Percentiles rank a stretch among this genome's conserved stretches.
These are phyloP conservation scores for Spiromastix sp. DNA, from an alignment of 2,329 filamentous ascomycete species.

Conservation along the genomic window DNA sequence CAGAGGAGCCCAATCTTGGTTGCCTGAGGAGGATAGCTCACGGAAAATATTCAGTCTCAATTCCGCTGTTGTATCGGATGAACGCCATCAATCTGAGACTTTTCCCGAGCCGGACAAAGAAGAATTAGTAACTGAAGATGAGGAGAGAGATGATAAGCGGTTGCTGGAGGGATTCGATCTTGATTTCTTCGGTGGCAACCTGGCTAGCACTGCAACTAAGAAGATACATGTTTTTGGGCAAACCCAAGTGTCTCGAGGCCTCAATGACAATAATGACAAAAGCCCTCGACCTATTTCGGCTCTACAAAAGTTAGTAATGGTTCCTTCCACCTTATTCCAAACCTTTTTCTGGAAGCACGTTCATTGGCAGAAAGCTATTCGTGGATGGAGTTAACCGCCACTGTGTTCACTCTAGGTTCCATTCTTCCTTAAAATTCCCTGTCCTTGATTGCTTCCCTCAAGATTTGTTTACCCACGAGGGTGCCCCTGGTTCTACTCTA, in stretches of 20 bases:
- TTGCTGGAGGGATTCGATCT: constrained; percentile 27
- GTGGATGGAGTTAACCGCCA: too few relatives aligned
- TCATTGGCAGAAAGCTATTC: too few relatives aligned
- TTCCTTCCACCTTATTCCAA: background rate
- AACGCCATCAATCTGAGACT: constrained; percentile 9
- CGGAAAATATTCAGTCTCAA: constrained; percentile 68
- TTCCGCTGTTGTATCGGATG: constrained; percentile 47
- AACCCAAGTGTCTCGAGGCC: constrained; percentile 23
- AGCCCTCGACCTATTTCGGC: background rate
- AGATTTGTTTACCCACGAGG: constrained; percentile 49
- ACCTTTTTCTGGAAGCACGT: too few relatives aligned
- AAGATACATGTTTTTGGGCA: constrained; percentile 26
- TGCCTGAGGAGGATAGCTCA: constrained; percentile 54
- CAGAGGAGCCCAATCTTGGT: constrained; percentile 27
- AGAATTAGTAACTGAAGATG: background rate
- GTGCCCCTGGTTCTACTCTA: constrained; percentile 33
- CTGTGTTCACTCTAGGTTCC: constrained; percentile 18
- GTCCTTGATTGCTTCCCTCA: constrained; percentile 72
- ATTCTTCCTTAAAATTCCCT: constrained; percentile 53
- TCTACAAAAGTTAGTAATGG: constrained; percentile 15
- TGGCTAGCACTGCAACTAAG: constrained; percentile 11
- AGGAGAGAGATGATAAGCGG: constrained; percentile 1
- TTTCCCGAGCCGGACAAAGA: constrained; percentile 14
- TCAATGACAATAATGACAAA: constrained; percentile 8
- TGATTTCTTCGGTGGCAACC: constrained; percentile 27